A percentile compares a stretch with the other conserved stretches of the same genome.
These are phyloP conservation scores for Triangularia verruculosa DNA, from an alignment of 2,329 filamentous ascomycete species.

Conservation along the genomic window DNA sequence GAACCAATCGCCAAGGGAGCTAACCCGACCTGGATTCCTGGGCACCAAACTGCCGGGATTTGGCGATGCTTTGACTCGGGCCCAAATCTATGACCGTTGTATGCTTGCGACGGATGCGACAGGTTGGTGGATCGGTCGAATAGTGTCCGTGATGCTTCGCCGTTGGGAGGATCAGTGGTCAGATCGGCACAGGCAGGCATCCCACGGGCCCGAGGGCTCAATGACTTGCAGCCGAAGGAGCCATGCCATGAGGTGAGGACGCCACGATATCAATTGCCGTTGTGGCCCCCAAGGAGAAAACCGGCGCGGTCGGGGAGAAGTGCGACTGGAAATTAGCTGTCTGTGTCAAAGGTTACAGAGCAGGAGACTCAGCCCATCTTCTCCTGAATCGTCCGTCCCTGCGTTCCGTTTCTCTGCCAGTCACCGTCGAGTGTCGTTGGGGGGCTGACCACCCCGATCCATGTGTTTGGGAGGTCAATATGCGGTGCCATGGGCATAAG, in stretches of 20 bases:
- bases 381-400: not conserved
- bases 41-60: slow-evolving; percentile 3
- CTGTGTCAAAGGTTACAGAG: slow-evolving; percentile 1
- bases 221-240: slow-evolving; percentile 10
- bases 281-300: not conserved
- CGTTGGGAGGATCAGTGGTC: slow-evolving; percentile 3
- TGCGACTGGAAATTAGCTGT: not conserved
- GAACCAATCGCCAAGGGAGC: not conserved
- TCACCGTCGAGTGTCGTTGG: not conserved
- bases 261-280: slow-evolving; percentile 5
- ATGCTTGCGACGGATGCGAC: not conserved
- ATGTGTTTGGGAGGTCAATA: not conserved
- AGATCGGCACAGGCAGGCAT: not conserved
- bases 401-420: not conserved
- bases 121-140: not conserved
- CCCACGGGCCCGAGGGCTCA: slow-evolving; percentile 1
- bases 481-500: not conserved
- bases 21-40: not conserved
- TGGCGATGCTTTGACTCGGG: not conserved
- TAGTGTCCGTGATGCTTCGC: not conserved
- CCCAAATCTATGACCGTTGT: slow-evolving; percentile 4
- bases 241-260: slow-evolving; percentile 3
- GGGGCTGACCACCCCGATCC: slow-evolving; percentile 5
- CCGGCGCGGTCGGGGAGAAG: not conserved
- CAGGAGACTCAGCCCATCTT: not conserved